A percentile compares a stretch with the other conserved stretches of the same genome.
Conservation (phyloP, 345 rosid genomes). For the Brassica rapa region DNA sequence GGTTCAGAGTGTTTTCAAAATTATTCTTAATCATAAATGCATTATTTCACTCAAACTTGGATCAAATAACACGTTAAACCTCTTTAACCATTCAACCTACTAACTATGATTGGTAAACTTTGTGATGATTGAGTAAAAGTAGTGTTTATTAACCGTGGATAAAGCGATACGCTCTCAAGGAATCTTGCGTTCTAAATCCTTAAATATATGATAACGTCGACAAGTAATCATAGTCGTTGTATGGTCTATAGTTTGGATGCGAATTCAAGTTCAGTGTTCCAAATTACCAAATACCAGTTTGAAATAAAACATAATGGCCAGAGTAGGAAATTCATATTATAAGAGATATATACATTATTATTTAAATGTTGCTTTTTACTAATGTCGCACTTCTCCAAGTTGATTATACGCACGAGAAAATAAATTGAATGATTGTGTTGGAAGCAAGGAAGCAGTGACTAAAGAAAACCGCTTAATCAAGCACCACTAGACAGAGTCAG, state of each 20-base stretch:
- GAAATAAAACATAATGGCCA: not conserved
- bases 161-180: not conserved
- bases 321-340: not conserved
- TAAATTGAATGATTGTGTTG: slow-evolving; percentile 19
- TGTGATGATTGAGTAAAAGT: not conserved
- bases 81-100: not conserved
- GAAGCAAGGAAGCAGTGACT: slow-evolving; percentile 41
- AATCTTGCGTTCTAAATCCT: not conserved
- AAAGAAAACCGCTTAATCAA: slow-evolving; percentile 23
- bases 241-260: slow-evolving; percentile 1
- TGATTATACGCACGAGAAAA: slow-evolving; percentile 4
- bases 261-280: slow-evolving; percentile 11
- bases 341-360: not conserved
- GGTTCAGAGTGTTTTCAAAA: not conserved
- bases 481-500: slow-evolving; percentile 20
- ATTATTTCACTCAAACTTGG: not conserved
- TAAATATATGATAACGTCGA: not conserved
- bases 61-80: not conserved
- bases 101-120: not conserved
- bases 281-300: not conserved
- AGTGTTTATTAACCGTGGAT: not conserved
- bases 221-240: slow-evolving; percentile 12
- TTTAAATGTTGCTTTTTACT: slow-evolving; percentile 2
- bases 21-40: not conserved
- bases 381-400: slow-evolving; percentile 7